phyloP scores from a whole-genome alignment of 2,329 filamentous ascomycete genomes.

The Cordyceps pruinosa region DNA sequence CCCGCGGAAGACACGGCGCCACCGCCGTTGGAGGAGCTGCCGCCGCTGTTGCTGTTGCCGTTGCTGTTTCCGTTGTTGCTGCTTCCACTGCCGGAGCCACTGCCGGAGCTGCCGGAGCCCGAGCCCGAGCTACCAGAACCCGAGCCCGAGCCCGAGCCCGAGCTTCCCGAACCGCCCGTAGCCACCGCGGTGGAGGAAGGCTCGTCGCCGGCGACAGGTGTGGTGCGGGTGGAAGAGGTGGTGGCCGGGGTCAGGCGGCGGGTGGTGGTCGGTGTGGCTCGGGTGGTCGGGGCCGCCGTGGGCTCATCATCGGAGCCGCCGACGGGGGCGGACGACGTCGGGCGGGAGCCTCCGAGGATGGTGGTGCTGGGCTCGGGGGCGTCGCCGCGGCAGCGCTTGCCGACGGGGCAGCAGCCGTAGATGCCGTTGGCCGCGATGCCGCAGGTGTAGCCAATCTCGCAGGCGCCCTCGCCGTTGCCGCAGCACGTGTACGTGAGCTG shows the following conservation, averaged over 20 bases:
- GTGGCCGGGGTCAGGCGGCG: not conserved
- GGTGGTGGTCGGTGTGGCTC: not conserved
- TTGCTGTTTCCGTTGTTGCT: not conserved
- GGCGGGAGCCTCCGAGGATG: not conserved
- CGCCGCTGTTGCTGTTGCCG: not conserved
- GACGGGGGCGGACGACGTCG: not conserved
- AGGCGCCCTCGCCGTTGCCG: conserved; percentile 15
- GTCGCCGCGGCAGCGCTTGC: conserved; percentile 15
- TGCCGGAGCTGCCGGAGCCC: not conserved
- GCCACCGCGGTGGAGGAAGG: not conserved
- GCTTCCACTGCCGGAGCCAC: not conserved
- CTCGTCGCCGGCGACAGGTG: not conserved
- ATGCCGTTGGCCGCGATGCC: conserved; percentile 15
- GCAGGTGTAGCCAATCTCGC: conserved; percentile 13
- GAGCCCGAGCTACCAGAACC: not conserved
- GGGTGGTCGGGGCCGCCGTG: not conserved
- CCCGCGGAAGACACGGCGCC: not conserved
- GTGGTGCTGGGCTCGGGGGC: conserved; percentile 13
- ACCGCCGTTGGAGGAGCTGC: not conserved
- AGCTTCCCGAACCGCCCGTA: not conserved
- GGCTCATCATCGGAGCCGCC: not conserved
- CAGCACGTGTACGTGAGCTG: conserved; percentile 15
- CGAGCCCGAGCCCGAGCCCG: not conserved
- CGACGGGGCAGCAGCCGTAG: conserved; percentile 18
- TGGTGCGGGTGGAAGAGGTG: not conserved